phyloP scores from a whole-genome alignment of 768 basidiomycete genomes.

The Auricularia cornea region DNA sequence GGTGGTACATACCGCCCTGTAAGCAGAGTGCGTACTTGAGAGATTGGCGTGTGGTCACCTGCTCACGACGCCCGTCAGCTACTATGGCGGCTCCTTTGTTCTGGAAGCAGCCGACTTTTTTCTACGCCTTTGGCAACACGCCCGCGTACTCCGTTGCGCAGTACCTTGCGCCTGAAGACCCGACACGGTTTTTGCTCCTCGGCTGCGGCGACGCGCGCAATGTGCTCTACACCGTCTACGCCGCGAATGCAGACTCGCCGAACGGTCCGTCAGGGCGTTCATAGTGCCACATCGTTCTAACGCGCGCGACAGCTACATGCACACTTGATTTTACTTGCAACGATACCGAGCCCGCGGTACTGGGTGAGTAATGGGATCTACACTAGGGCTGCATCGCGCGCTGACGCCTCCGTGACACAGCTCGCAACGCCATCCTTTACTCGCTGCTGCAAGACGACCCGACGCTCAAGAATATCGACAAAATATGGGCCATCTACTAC shows the following conservation, averaged over 20 bases:
- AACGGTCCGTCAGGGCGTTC: neutral
- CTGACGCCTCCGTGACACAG: neutral
- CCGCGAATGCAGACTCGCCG: neutral
- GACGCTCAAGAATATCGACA: conserved; percentile 7
- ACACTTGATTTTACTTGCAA: conserved; percentile 12
- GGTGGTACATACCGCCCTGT: too few relatives aligned
- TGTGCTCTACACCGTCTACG: conserved; percentile 11
- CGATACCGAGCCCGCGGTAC: conserved; percentile 12
- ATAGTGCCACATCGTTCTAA: neutral
- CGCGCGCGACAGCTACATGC: neutral
- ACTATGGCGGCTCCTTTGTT: neutral
- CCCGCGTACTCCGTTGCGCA: neutral
- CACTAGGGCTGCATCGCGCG: neutral
- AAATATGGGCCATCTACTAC: conserved; percentile 7
- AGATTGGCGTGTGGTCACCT: too few relatives aligned
- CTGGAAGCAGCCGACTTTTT: neutral
- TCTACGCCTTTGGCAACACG: neutral
- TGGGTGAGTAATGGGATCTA: conserved; percentile 6
- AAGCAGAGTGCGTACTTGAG: too few relatives aligned
- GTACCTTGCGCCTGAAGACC: neutral
- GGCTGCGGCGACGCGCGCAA: conserved; percentile 14
- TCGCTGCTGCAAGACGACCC: conserved; percentile 5
- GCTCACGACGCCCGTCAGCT: too few relatives aligned
- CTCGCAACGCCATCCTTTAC: conserved; percentile 13
- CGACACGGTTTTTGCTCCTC: conserved; percentile 1